Evolutionary conservation across 208 protist genomes (phyloP).

Genomic region (Jaenimonas drosophilae): DNA sequence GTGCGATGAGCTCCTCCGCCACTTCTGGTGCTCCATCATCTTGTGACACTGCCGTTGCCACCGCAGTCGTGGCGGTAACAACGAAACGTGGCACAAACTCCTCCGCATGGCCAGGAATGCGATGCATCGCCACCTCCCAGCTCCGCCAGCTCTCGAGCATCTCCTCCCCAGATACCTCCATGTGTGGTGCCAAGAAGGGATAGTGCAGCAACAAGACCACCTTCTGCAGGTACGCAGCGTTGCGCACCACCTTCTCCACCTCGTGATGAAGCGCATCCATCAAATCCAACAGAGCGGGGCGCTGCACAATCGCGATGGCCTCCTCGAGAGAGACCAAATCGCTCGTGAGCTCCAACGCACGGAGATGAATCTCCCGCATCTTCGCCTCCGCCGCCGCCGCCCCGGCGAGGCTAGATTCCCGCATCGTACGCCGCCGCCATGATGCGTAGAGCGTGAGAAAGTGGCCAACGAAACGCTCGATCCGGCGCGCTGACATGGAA

Average conservation of each 20-base stretch:
- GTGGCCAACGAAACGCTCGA: conserved; percentile 58
- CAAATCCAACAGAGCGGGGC: conserved; percentile 43
- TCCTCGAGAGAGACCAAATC: conserved; percentile 62
- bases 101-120: too few relatives aligned
- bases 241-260: conserved; percentile 75
- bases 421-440: conserved; percentile 39
- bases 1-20: too few relatives aligned
- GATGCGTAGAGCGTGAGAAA: conserved; percentile 70
- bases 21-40: too few relatives aligned
- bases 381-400: conserved; percentile 20
- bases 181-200: conserved; percentile 51
- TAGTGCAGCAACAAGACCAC: conserved; percentile 50
- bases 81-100: too few relatives aligned
- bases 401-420: conserved; percentile 3
- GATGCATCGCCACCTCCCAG: too few relatives aligned
- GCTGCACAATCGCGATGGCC: conserved; percentile 50
- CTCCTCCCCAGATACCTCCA: too few relatives aligned
- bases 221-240: conserved; percentile 66
- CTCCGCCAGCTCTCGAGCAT: too few relatives aligned
- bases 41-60: too few relatives aligned
- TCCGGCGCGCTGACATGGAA: conserved; percentile 35
- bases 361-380: conserved; percentile 43
- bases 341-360: conserved; percentile 41
- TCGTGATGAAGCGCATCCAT: conserved; percentile 65
- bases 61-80: too few relatives aligned